These are phyloP conservation scores for Fusarium sp. DNA, from an alignment of 2,329 filamentous ascomycete species.

Conservation along the genomic window DNA sequence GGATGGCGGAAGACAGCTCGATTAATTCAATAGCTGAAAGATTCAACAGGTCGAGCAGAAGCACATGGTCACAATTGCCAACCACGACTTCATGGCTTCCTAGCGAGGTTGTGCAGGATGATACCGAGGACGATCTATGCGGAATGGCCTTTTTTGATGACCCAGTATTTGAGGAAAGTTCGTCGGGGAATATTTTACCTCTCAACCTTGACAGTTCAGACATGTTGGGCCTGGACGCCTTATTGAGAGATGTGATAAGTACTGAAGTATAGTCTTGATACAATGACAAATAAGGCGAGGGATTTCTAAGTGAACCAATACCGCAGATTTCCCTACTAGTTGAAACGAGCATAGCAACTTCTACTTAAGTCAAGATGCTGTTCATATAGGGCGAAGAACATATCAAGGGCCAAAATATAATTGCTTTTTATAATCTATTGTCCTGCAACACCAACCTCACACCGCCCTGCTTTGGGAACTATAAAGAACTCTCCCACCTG, in stretches of 20 bases:
- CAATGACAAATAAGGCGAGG: too few relatives aligned
- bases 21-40: accelerated
- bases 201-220: background rate
- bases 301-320: too few relatives aligned
- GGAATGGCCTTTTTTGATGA: background rate
- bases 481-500: conserved; percentile 3
- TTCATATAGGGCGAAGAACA: too few relatives aligned
- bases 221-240: background rate
- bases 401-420: too few relatives aligned
- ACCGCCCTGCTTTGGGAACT: background rate
- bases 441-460: accelerated
- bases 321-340: too few relatives aligned
- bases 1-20: accelerated
- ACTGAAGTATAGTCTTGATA: background rate
- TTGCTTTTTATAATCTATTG: background rate
- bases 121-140: background rate
- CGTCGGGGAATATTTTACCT: accelerated
- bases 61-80: background rate
- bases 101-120: too few relatives aligned
- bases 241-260: background rate
- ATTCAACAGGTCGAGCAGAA: accelerated
- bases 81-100: too few relatives aligned
- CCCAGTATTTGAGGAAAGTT: background rate
- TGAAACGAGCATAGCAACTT: too few relatives aligned
- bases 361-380: too few relatives aligned